These are phyloP conservation scores for Nectriaceae sp. DNA, from an alignment of 2,329 filamentous ascomycete species.

Conservation along the genomic window DNA sequence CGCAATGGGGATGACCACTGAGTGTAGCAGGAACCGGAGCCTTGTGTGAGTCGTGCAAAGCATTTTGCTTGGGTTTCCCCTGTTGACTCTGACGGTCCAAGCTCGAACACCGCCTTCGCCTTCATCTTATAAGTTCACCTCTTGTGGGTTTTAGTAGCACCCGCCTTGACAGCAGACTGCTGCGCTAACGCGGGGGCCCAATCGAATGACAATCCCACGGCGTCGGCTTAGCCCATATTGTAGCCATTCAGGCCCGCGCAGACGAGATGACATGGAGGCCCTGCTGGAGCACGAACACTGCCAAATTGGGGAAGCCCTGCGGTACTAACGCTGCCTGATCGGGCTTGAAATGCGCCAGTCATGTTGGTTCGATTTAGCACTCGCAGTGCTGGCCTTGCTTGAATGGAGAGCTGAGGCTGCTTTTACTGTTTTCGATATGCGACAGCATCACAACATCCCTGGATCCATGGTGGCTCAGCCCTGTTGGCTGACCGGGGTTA, in stretches of 20 bases:
- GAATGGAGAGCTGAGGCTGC: slow-evolving; percentile 1
- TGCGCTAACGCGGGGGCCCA: background rate
- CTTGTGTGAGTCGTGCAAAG: background rate
- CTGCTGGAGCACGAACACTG: slow-evolving; percentile 3
- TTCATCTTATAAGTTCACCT: no score
- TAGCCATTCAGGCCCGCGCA: background rate
- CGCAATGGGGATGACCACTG: background rate
- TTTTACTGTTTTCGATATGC: background rate
- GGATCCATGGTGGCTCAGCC: background rate
- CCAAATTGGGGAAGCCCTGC: slow-evolving; percentile 16
- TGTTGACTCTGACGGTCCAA: background rate
- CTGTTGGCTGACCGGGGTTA: background rate
- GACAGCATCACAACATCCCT: background rate
- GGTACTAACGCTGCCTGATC: slow-evolving; percentile 8
- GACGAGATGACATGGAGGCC: slow-evolving; percentile 1
- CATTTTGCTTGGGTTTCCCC: background rate
- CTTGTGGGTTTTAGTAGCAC: no score
- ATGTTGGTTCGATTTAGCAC: slow-evolving; percentile 6
- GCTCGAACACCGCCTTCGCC: background rate
- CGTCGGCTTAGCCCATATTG: no score
- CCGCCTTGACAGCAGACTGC: no score
- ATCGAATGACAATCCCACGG: background rate
- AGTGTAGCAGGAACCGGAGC: background rate
- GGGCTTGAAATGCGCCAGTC: slow-evolving; percentile 3
- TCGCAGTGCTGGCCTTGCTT: no score